phyloP scores from a whole-genome alignment of 2,329 filamentous ascomycete genomes.

The Diaporthe caulivora region DNA sequence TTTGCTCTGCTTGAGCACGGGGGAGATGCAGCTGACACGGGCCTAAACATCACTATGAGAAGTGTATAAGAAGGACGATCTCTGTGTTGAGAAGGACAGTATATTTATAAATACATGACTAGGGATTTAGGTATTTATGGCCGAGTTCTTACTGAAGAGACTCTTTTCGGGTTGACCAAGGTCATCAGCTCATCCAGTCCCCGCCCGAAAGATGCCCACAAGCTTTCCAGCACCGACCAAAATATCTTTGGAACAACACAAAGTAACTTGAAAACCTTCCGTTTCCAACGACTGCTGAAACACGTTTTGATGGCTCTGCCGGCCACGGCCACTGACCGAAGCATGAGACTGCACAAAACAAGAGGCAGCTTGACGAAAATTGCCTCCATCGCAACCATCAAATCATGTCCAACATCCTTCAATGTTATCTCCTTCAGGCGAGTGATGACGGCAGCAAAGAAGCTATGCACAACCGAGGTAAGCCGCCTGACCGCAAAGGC shows the following conservation, averaged over 20 bases:
- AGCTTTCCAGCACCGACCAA: background rate
- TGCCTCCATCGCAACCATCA: constrained; percentile 46
- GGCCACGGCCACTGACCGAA: constrained; percentile 42
- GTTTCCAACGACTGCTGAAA: constrained; percentile 42
- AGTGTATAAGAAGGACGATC: constrained; percentile 45
- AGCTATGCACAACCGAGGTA: constrained; percentile 53
- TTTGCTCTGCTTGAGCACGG: constrained; percentile 58
- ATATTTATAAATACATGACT: background rate
- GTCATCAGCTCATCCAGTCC: background rate
- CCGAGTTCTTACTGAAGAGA: background rate
- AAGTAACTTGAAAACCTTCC: background rate
- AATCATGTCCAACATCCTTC: constrained; percentile 54
- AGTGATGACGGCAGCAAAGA: constrained; percentile 47
- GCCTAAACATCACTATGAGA: constrained; percentile 53
- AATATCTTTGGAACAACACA: background rate
- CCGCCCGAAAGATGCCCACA: background rate
- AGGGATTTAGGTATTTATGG: background rate
- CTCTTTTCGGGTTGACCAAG: background rate
- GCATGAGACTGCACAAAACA: constrained; percentile 45
- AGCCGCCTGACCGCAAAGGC: constrained; percentile 44
- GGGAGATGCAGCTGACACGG: constrained; percentile 50
- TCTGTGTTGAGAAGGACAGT: background rate
- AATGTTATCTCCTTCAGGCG: constrained; percentile 53
- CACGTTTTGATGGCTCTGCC: constrained; percentile 47
- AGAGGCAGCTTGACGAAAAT: constrained; percentile 50